Percentiles rank a stretch among this genome's conserved stretches.
Conservation (phyloP, 805 yeast species). For the Allodekkera sacchari region DNA sequence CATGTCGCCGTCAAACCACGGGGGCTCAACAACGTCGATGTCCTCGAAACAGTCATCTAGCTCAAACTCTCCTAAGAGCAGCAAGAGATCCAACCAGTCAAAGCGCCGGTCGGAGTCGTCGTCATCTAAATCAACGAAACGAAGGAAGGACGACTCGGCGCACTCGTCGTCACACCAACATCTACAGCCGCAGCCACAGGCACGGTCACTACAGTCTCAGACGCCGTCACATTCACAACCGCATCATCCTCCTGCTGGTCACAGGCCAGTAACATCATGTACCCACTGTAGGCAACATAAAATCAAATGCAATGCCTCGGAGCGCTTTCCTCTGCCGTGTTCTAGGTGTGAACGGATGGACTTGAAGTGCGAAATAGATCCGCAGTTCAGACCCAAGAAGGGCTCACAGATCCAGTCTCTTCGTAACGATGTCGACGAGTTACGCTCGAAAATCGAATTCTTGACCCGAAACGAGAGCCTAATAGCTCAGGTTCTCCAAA, state of each 20-base stretch:
- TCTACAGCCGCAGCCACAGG: too few relatives aligned
- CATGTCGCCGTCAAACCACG: too few relatives aligned
- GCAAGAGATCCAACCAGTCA: too few relatives aligned
- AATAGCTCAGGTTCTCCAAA: conserved; percentile 54
- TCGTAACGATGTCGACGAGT: conserved; percentile 76
- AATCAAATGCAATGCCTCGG: conserved; percentile 86
- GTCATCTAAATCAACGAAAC: too few relatives aligned
- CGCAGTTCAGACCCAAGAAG: conserved; percentile 82
- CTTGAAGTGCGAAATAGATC: conserved; percentile 80
- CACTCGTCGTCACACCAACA: too few relatives aligned
- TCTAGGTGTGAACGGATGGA: conserved; percentile 75
- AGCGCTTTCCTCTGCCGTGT: conserved; percentile 74
- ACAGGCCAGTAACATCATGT: conserved; percentile 87
- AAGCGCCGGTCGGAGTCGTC: too few relatives aligned
- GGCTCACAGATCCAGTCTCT: conserved; percentile 84
- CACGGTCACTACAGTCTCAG: conserved; percentile 1
- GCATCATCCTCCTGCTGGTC: conserved; percentile 36
- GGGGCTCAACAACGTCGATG: too few relatives aligned
- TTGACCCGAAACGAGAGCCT: conserved; percentile 58
- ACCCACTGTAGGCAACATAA: conserved; percentile 93
- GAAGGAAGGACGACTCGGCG: too few relatives aligned
- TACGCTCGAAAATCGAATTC: conserved; percentile 63
- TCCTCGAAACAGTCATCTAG: too few relatives aligned
- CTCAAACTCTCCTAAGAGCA: too few relatives aligned
- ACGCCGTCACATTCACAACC: conserved; percentile 1